phyloP scores from a whole-genome alignment of 768 basidiomycete genomes.

The Amanita phalloides region DNA sequence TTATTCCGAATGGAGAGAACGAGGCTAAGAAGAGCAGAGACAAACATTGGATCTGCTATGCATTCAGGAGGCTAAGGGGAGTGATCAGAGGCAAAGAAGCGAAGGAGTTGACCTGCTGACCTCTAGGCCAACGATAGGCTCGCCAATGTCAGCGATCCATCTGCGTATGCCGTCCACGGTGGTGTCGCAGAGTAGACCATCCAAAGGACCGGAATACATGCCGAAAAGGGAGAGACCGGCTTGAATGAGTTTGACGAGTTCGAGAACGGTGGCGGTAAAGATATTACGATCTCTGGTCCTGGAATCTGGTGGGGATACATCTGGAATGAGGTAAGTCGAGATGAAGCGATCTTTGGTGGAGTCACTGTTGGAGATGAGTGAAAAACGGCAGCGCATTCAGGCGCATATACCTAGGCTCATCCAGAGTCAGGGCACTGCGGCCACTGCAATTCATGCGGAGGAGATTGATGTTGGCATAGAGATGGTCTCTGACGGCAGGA shows the following conservation, averaged over 20 bases:
- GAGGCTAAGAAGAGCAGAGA: constrained; percentile 61
- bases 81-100: constrained; percentile 3
- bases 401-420: constrained; percentile 54
- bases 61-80: constrained; percentile 51
- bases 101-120: constrained; percentile 20
- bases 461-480: constrained; percentile 76
- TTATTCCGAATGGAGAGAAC: constrained; percentile 62
- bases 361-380: constrained; percentile 33
- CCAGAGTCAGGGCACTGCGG: constrained; percentile 64
- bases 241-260: constrained; percentile 69
- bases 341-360: constrained; percentile 75
- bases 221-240: constrained; percentile 64
- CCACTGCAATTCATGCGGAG: constrained; percentile 79
- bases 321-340: constrained; percentile 49
- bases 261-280: constrained; percentile 61
- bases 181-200: constrained; percentile 71
- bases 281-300: constrained; percentile 25
- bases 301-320: constrained; percentile 13
- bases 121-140: constrained; percentile 51
- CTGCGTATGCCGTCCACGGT: constrained; percentile 61
- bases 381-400: constrained; percentile 2
- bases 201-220: constrained; percentile 34
- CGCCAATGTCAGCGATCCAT: constrained; percentile 62
- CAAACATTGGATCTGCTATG: constrained; percentile 60
- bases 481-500: constrained; percentile 47